Evolutionary conservation across 306 rosid species (phyloP), one percentile per base, ranked within the genome.

Genomic region (Cicer arietinum): DNA sequence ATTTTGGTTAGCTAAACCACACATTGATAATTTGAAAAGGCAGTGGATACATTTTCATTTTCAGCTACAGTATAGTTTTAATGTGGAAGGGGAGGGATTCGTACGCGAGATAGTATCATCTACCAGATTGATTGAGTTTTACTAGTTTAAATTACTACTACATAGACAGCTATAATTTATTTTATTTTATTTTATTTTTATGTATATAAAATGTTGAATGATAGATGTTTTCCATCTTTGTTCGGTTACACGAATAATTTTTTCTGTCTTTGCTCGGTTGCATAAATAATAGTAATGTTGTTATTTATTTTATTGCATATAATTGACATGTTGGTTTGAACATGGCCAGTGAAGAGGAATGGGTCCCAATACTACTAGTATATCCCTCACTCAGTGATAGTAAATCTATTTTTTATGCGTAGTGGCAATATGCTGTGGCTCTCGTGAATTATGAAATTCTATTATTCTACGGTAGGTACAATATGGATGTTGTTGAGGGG

Each of bases 41-140:
- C 16, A 14, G 16, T 14, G 16, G 16, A 14, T 42, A 8, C 1
- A 22, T 46, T 68, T 10, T 77, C 6, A 4, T 30, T 4, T 30
- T 30, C 37, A 30, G 6, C 37, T 30, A 30, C 37, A 30, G 9
- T 4, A 7, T 16, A 16, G 39, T 37, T 58, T 6, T 65, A 18
- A 8, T 61, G 73, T 59, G 70, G 42, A 51, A 9, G 16, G 65
- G 44, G 50, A 57, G 12, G 53, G 76, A 14, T 51, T 79, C 16
- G 51, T 25, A 78, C 8, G 30, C 7, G n/a, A 44, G n/a, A 42
- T 46, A n/a, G n/a, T 3, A 61, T 39, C 37, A 22, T 67, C 52
- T 67, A 11, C 17, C 66, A n/a, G 47, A 39, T 39, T 18, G 35
- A 40, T 44, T 39, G 7, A 40, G 52, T 20, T 47, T 30, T 30